Evolutionary conservation across 805 yeast species (phyloP).

Genomic region (Pichia membranifaciens): DNA sequence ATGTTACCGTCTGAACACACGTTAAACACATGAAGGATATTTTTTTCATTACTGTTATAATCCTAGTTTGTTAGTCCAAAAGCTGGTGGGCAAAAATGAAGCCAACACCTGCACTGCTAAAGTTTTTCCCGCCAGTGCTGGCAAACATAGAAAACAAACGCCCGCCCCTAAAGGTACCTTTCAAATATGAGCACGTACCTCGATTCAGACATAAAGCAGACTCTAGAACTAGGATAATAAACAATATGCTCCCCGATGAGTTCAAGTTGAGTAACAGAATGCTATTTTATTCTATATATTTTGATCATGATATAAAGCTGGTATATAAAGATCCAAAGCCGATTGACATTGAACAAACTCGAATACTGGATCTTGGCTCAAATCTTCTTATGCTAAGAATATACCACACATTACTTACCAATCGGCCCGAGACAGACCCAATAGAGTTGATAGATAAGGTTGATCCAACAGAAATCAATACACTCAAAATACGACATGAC

Average conservation of each 20-base stretch:
- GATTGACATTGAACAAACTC: conserved; percentile 7
- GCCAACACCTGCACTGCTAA: neutral
- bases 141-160: neutral
- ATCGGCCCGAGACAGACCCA: neutral
- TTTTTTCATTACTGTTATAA: neutral
- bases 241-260: conserved; percentile 21
- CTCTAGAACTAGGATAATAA: conserved; percentile 20
- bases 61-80: no score
- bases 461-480: conserved; percentile 7
- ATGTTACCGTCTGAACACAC: no score
- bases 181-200: conserved; percentile 14
- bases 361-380: conserved; percentile 13
- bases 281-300: conserved; percentile 21
- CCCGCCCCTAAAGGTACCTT: conserved; percentile 2
- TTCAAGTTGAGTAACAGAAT: conserved; percentile 18
- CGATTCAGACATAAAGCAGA: conserved; percentile 21
- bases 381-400: conserved; percentile 7
- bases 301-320: conserved; percentile 4
- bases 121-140: neutral
- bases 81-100: neutral
- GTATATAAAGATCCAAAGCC: neutral
- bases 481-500: conserved; percentile 12
- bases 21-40: no score
- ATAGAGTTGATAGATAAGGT: conserved; percentile 1
- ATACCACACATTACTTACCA: conserved; percentile 1